phyloP scores from a whole-genome alignment of 2,329 filamentous ascomycete genomes.

The Colletotrichum costaricense region DNA sequence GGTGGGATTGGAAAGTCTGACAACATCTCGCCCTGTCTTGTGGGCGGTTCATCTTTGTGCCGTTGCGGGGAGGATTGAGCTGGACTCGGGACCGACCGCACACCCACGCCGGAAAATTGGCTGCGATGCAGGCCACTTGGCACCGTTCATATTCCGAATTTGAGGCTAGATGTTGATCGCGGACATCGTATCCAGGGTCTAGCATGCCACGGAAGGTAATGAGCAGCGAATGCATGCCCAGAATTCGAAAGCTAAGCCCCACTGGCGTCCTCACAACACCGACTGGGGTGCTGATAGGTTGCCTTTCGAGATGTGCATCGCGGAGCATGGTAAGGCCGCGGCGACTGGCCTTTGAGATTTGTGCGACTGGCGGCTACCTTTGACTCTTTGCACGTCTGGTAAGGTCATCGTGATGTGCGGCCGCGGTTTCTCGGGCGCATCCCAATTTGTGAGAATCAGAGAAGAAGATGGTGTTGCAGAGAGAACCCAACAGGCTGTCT shows the following conservation, averaged over 20 bases:
- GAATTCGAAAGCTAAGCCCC: conserved; percentile 10
- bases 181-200: background rate
- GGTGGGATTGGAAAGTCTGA: background rate
- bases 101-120: conserved; percentile 9
- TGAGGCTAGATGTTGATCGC: background rate
- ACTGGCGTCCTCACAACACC: background rate
- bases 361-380: conserved; percentile 19
- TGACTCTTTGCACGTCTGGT: conserved; percentile 1
- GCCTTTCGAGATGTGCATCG: background rate
- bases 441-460: conserved; percentile 22
- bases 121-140: conserved; percentile 23
- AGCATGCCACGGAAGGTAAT: background rate
- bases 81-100: conserved; percentile 29
- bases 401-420: conserved; percentile 7
- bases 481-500: background rate
- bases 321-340: conserved; percentile 7
- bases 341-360: conserved; percentile 4
- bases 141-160: conserved; percentile 5
- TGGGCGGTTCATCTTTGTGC: conserved; percentile 15
- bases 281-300: conserved; percentile 9
- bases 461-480: conserved; percentile 1
- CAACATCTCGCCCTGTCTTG: background rate
- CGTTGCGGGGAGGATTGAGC: conserved; percentile 6
- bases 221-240: conserved; percentile 9
- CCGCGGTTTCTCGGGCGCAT: conserved; percentile 22